Base-by-base conservation (phyloP, 1,284 basidiomycete species). In the Schizophyllum amplum region DNA sequence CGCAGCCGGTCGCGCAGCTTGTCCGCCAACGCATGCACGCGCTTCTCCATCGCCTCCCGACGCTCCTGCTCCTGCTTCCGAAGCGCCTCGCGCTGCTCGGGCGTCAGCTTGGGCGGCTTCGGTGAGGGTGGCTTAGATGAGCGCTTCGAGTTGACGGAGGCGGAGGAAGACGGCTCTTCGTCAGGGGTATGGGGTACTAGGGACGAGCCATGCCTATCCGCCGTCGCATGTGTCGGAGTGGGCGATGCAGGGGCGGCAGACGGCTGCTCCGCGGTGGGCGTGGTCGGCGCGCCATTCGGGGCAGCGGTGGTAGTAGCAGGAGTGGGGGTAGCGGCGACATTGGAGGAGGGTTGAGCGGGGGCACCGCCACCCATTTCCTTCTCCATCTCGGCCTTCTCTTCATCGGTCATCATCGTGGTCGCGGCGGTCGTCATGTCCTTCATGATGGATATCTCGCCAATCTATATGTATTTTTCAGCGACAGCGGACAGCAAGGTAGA, bases 371-470 rank as follows among this genome's bases (percentile, higher is more conserved):
- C 86, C 71, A 85, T 71, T 60, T 85, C 80, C 59, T 80, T 84
- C 71, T 94, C 91, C 63, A 94, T 78, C 65, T 92, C 93, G 13
- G 87, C 88, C 70, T 88, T 88, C 71, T 98, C 94, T 68, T 98
- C 95, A 4, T 96, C 93, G 0, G 88, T 84, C 80, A 89, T 86
- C 77, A 92, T 86, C 1, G 85, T 85, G 26, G 84, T 82, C n/a
- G 89, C 88, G 21, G 85, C 80, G 22, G 77, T 79, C 2, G 88
- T 90, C 87, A 92, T 91, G 65, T 92, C 90, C 66, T 94, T 94
- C 85, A 95, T 90, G 53, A 96, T 78, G 3, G 90, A 90, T 54
- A 96, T 94, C 74, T 95, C 92, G 58, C 93, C 93, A 62, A 96
- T 94, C 89, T 94, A 67, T 47, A 26, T 25, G 56, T 11, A 57